A percentile compares a stretch with the other conserved stretches of the same genome.
Conservation (phyloP, 176 grass and related monocot species). For the Poa annua region DNA sequence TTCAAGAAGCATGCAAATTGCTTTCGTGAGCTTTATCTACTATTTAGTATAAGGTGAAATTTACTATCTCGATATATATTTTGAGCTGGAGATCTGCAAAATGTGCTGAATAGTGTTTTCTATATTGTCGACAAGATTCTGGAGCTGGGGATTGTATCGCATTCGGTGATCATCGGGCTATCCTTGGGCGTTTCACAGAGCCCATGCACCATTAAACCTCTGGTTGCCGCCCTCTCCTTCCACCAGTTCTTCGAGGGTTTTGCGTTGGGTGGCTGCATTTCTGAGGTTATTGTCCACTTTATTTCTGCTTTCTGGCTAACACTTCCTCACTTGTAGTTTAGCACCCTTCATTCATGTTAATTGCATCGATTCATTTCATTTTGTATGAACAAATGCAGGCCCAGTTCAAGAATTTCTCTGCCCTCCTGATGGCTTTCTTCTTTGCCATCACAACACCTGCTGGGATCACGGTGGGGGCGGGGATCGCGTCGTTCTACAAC, state of each 20-base stretch:
- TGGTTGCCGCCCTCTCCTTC: conserved; percentile 75
- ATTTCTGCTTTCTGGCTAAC: background rate
- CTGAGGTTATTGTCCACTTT: conserved; percentile 49
- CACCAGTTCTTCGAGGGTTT: conserved; percentile 97
- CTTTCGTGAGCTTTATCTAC: background rate
- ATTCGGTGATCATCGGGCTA: conserved; percentile 84
- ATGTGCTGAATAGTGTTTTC: background rate
- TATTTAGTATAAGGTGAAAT: background rate
- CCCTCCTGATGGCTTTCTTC: conserved; percentile 66
- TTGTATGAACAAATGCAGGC: conserved; percentile 51
- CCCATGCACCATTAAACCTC: conserved; percentile 72
- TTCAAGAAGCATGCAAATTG: background rate
- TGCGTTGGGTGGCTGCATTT: conserved; percentile 84
- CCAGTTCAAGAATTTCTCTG: conserved; percentile 58
- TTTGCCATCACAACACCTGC: conserved; percentile 76
- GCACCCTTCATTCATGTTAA: background rate
- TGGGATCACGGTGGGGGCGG: conserved; percentile 56
- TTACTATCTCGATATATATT: background rate
- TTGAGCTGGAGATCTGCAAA: background rate
- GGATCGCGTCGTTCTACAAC: conserved; percentile 66
- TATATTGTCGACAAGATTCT: conserved; percentile 56
- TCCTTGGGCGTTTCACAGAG: conserved; percentile 79
- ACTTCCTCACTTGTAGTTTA: background rate
- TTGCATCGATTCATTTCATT: conserved; percentile 15
- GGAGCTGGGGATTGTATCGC: conserved; percentile 87